Base-by-base conservation (phyloP, 2,329 filamentous ascomycete species). In the Orbilia oligospora region DNA sequence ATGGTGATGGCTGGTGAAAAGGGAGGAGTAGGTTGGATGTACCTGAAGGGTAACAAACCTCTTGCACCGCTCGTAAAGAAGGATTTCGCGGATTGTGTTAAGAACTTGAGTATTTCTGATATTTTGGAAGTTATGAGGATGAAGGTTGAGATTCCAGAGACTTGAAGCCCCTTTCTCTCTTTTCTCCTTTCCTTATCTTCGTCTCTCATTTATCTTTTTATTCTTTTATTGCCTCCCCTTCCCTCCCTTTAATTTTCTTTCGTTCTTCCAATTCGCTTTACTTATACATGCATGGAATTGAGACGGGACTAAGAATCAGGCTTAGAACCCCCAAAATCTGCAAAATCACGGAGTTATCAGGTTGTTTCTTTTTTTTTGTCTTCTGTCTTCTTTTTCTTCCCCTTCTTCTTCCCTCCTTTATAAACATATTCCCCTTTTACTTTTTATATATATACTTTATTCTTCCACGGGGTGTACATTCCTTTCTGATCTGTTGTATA, bases 81-180 rank as follows among this genome's bases (percentile, higher is more conserved):
- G 56, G 78, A 76, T 53, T 72, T 80, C 67, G 69, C 61, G 18
- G 72, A 80, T 30, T 80, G 78, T n/a, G 68, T 80, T 14, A 68
- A 58, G 38, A 67, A 49, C 51, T 67, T 80, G 73, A 77, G 72
- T 30, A 67, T 80, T 30, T 65, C 70, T 48, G 78, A 80, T 72
- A 80, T 80, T 44, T 65, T 76, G 51, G 78, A 80, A 55, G 73
- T 76, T 14, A 72, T 80, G 72, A 69, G 66, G 48, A 77, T 78
- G 72, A 80, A 78, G 58, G 78, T 77, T 44, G 78, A 77, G 56
- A 78, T 78, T 56, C 68, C 75, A 18, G 75, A 78, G 36, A 70
- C 68, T 10, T 71, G 36, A 67, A 18, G 18, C 3, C 10, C 0
- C 10, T 55, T 20, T n/a, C 14, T 56, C 6, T 41, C 3, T 58